Evolutionary conservation across 306 rosid genomes (phyloP).

Genomic region (Lathyrus aphaca): DNA sequence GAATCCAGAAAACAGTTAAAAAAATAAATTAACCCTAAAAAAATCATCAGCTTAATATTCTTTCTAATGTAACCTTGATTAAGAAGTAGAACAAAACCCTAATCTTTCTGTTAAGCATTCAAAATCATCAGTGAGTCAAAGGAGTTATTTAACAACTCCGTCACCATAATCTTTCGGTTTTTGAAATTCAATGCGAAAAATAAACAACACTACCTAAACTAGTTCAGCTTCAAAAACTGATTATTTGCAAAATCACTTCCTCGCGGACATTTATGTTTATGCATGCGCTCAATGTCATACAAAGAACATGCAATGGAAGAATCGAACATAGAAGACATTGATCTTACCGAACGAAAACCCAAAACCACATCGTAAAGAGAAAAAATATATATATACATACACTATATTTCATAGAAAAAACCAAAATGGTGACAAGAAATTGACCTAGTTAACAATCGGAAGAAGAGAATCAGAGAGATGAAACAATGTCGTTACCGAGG

Average conservation of each 20-base stretch:
- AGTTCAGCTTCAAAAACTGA: background rate
- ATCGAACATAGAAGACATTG: background rate
- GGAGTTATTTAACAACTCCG: background rate
- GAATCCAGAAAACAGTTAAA: background rate
- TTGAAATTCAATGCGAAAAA: background rate
- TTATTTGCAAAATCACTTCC: background rate
- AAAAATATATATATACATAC: background rate
- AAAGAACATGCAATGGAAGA: slow-evolving; percentile 10
- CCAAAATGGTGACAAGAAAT: background rate
- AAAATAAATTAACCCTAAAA: slow-evolving; percentile 11
- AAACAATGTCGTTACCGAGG: background rate
- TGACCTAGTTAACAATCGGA: background rate
- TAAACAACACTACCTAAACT: background rate
- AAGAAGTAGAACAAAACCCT: background rate
- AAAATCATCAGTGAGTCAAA: background rate
- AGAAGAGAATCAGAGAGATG: background rate
- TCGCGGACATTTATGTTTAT: background rate
- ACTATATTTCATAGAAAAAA: background rate
- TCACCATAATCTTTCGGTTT: slow-evolving; percentile 8
- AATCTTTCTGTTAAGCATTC: background rate
- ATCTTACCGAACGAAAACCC: background rate
- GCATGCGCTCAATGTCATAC: background rate
- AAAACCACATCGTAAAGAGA: background rate
- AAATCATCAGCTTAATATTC: background rate
- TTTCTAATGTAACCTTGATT: background rate